These are phyloP conservation scores for Boletus subparvulus DNA, from an alignment of 768 basidiomycete species.

Conservation along the genomic window DNA sequence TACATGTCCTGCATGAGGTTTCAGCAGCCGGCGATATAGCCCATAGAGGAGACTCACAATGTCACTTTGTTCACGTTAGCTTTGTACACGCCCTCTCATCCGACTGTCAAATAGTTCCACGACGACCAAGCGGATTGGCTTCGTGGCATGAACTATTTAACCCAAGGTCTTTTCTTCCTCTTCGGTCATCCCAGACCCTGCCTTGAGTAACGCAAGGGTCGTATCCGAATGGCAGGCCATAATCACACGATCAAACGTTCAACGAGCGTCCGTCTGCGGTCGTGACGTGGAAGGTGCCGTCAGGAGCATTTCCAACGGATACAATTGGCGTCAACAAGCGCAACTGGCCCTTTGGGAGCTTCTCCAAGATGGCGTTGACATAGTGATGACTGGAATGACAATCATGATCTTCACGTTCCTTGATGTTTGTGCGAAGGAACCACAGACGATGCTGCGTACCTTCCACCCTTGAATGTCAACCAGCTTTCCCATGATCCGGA, in stretches of 20 bases:
- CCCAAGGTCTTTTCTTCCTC: slow-evolving; percentile 58
- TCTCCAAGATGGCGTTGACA: slow-evolving; percentile 58
- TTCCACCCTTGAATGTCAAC: slow-evolving; percentile 72
- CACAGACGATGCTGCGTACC: slow-evolving; percentile 38
- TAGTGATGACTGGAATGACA: slow-evolving; percentile 51
- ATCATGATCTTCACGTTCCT: not conserved
- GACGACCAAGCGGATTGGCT: slow-evolving; percentile 64
- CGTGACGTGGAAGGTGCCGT: no score
- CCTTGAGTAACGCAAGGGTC: slow-evolving; percentile 36
- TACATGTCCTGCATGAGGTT: slow-evolving; percentile 42
- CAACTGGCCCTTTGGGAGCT: slow-evolving; percentile 43
- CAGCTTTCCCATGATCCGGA: slow-evolving; percentile 74
- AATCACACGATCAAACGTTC: slow-evolving; percentile 66
- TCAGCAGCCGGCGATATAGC: not conserved
- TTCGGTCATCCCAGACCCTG: slow-evolving; percentile 48
- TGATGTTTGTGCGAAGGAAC: not conserved
- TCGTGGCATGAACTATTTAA: slow-evolving; percentile 62
- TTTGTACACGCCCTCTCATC: slow-evolving; percentile 36
- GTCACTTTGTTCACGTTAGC: slow-evolving; percentile 59
- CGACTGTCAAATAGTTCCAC: slow-evolving; percentile 70
- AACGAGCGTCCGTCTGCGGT: slow-evolving; percentile 38
- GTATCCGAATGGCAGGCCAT: slow-evolving; percentile 71
- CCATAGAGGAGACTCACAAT: slow-evolving; percentile 44
- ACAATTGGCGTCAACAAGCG: not conserved
- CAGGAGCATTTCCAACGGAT: slow-evolving; percentile 38